A percentile compares a stretch with the other conserved stretches of the same genome.
phyloP scores from a whole-genome alignment of 2,329 filamentous ascomycete genomes.

The Venturia aucupariae region DNA sequence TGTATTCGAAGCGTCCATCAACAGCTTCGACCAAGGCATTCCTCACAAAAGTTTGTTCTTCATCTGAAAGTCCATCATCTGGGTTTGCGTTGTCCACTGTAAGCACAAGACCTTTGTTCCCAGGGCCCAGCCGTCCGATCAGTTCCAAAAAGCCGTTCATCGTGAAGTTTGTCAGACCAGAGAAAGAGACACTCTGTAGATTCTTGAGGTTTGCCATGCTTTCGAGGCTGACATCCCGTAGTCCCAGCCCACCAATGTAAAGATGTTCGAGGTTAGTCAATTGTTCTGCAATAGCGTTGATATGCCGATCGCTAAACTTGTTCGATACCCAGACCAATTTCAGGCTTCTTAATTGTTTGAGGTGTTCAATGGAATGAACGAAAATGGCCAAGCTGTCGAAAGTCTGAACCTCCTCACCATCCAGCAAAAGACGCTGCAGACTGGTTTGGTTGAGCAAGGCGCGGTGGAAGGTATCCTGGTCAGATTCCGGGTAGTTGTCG shows the following conservation, averaged over 20 bases:
- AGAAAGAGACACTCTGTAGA: slow-evolving; percentile 45
- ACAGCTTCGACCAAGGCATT: slow-evolving; percentile 31
- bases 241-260: slow-evolving; percentile 45
- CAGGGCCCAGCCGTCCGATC: slow-evolving; percentile 30
- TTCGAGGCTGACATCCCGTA: slow-evolving; percentile 41
- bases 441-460: slow-evolving; percentile 42
- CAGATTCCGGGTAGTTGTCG: slow-evolving; percentile 38
- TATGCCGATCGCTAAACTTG: slow-evolving; percentile 41
- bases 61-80: slow-evolving; percentile 30
- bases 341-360: slow-evolving; percentile 45
- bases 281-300: slow-evolving; percentile 37
- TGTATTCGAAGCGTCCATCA: slow-evolving; percentile 37
- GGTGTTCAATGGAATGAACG: slow-evolving; percentile 41
- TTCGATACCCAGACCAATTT: slow-evolving; percentile 41
- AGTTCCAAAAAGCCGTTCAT: slow-evolving; percentile 40
- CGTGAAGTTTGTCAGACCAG: slow-evolving; percentile 47
- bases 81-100: slow-evolving; percentile 37
- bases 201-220: slow-evolving; percentile 37
- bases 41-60: slow-evolving; percentile 30
- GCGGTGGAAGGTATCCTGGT: slow-evolving; percentile 43
- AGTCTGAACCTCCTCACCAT: slow-evolving; percentile 39
- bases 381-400: slow-evolving; percentile 41
- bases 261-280: slow-evolving; percentile 46
- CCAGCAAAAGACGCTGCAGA: slow-evolving; percentile 38
- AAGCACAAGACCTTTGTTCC: slow-evolving; percentile 34